These are phyloP conservation scores for Chytriomyces sp. DNA, from an alignment of 192 early-diverging fungal genomes.

Conservation along the genomic window DNA sequence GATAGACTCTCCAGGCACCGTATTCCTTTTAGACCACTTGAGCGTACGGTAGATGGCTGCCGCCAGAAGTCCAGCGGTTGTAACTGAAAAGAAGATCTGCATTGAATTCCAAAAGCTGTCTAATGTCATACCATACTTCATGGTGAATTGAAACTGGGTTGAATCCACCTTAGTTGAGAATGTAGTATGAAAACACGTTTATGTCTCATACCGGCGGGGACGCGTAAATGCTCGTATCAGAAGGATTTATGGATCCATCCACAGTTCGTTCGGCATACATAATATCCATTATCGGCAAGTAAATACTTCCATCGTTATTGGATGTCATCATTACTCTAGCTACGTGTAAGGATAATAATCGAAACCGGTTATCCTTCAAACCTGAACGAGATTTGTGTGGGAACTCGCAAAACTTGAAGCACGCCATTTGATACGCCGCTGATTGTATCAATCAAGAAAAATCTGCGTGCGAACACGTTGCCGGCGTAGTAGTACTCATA, in stretches of 20 bases:
- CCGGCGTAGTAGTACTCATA: slow-evolving; percentile 26
- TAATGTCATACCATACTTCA: slow-evolving; percentile 34
- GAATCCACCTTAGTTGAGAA: slow-evolving; percentile 7
- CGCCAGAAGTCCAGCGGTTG: slow-evolving; percentile 31
- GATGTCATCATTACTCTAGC: slow-evolving; percentile 15
- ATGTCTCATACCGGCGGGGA: slow-evolving; percentile 7
- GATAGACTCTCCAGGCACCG: slow-evolving; percentile 35
- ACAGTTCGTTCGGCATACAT: slow-evolving; percentile 43
- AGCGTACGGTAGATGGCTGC: slow-evolving; percentile 39
- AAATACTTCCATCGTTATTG: slow-evolving; percentile 35
- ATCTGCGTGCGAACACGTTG: slow-evolving; percentile 41
- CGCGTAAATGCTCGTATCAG: slow-evolving; percentile 24
- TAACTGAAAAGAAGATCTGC: slow-evolving; percentile 43
- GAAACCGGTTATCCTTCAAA: slow-evolving; percentile 6
- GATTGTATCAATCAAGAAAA: slow-evolving; percentile 49
- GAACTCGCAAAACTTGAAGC: slow-evolving; percentile 40
- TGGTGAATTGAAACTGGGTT: slow-evolving; percentile 35
- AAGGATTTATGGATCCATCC: slow-evolving; percentile 14
- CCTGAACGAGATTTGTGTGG: slow-evolving; percentile 45
- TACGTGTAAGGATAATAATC: neutral
- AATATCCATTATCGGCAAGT: slow-evolving; percentile 55
- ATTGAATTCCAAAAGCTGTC: slow-evolving; percentile 33
- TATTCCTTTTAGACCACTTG: slow-evolving; percentile 49
- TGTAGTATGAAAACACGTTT: neutral
- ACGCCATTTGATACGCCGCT: slow-evolving; percentile 46